Conservation (phyloP, 768 basidiomycete species). For the Lentinus tigrinus region DNA sequence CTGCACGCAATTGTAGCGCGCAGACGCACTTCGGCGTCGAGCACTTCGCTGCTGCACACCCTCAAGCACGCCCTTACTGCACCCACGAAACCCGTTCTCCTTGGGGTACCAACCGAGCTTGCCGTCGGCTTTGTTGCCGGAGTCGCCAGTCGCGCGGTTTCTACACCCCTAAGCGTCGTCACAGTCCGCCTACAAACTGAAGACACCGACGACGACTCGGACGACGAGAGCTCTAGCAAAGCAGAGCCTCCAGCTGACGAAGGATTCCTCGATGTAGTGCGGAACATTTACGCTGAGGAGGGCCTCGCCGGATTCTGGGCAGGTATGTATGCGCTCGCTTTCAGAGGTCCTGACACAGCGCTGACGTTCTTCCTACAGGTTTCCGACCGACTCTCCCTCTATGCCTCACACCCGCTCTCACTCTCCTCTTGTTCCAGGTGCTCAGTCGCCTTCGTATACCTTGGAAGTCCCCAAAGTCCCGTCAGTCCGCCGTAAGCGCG, state of each 20-base stretch:
- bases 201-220: slow-evolving; percentile 33
- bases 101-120: slow-evolving; percentile 47
- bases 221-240: too few relatives aligned
- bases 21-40: slow-evolving; percentile 18
- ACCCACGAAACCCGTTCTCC: slow-evolving; percentile 19
- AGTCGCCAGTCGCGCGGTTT: slow-evolving; percentile 51
- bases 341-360: background rate
- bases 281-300: slow-evolving; percentile 44
- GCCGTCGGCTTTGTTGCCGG: slow-evolving; percentile 57
- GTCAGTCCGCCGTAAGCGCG: slow-evolving; percentile 40
- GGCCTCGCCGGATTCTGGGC: slow-evolving; percentile 58
- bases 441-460: slow-evolving; percentile 37
- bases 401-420: slow-evolving; percentile 58
- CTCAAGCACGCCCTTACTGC: slow-evolving; percentile 8
- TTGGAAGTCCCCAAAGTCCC: slow-evolving; percentile 29
- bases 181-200: slow-evolving; percentile 54
- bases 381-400: slow-evolving; percentile 50
- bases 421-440: slow-evolving; percentile 52
- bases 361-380: slow-evolving; percentile 32
- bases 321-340: slow-evolving; percentile 40
- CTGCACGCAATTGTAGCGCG: slow-evolving; percentile 42
- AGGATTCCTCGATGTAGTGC: slow-evolving; percentile 29
- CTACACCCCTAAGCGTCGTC: slow-evolving; percentile 55
- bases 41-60: background rate
- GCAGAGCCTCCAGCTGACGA: background rate